These are phyloP conservation scores for Solanum dulcamara DNA, from an alignment of 257 asterid species.

Conservation along the genomic window DNA sequence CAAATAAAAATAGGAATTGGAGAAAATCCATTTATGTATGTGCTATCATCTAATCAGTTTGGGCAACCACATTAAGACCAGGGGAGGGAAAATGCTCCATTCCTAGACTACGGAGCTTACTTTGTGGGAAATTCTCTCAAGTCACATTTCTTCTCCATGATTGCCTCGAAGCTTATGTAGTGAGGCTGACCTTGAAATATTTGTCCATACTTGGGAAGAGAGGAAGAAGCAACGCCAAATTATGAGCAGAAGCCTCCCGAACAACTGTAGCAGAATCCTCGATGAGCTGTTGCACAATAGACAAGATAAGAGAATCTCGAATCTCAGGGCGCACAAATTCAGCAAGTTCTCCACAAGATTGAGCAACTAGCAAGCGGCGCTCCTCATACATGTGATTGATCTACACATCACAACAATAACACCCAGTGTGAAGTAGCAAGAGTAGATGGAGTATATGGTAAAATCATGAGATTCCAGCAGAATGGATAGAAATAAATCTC, in stretches of 20 bases:
- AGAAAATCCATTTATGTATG: constrained; percentile 14
- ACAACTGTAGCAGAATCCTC: constrained; percentile 98
- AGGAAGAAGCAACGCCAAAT: constrained; percentile 89
- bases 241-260: constrained; percentile 96
- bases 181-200: constrained; percentile 99
- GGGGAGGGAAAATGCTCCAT: constrained; percentile 80
- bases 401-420: constrained; percentile 30
- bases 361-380: constrained; percentile 98
- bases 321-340: constrained; percentile 93
- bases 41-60: constrained; percentile 10
- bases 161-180: constrained; percentile 99
- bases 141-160: constrained; percentile 97
- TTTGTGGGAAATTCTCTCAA: constrained; percentile 76
- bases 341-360: constrained; percentile 98
- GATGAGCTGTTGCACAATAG: constrained; percentile 94
- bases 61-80: constrained; percentile 46
- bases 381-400: constrained; percentile 97
- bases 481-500: constrained; percentile 13
- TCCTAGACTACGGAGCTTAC: constrained; percentile 99
- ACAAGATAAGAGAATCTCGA: constrained; percentile 94
- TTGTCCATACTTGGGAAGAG: constrained; percentile 94
- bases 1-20: constrained; percentile 27
- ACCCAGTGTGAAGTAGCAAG: not conserved
- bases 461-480: not conserved
- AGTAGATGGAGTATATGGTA: not conserved